Conservation (phyloP, 169 alveolate species). For the Plasmodium falciparum region DNA sequence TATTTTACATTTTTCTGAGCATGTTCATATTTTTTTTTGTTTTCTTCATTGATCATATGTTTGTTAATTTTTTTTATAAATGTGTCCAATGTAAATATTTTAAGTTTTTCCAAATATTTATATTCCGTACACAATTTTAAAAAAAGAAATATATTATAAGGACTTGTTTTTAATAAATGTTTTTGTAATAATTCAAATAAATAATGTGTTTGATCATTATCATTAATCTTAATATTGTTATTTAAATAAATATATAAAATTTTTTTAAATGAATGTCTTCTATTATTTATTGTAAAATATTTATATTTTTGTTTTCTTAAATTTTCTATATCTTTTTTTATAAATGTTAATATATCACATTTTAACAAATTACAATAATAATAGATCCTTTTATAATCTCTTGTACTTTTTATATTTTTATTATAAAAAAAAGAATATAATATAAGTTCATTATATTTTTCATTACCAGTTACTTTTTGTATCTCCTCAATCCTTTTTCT, state of each 20-base stretch:
- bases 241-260: constrained; percentile 3
- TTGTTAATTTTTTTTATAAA: constrained; percentile 15
- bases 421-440: no score
- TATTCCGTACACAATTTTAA: constrained; percentile 31
- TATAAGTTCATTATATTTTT: constrained; percentile 30
- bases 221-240: not conserved
- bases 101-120: constrained; percentile 38
- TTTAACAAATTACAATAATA: constrained; percentile 24
- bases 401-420: not conserved
- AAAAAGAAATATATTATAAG: constrained; percentile 34
- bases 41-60: no score
- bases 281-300: constrained; percentile 16
- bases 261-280: constrained; percentile 47
- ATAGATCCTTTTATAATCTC: not conserved
- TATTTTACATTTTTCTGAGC: not conserved
- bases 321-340: constrained; percentile 45
- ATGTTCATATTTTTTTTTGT: no score
- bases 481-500: constrained; percentile 18
- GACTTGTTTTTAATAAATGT: constrained; percentile 15
- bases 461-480: not conserved
- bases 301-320: constrained; percentile 38
- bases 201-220: not conserved
- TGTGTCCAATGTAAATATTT: constrained; percentile 28
- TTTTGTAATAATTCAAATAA: not conserved
- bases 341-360: constrained; percentile 29